A percentile compares a stretch with the other conserved stretches of the same genome.
These are phyloP conservation scores for Rostrohypoxylon terebratum DNA, from an alignment of 495 filamentous ascomycete genomes.

Conservation along the genomic window DNA sequence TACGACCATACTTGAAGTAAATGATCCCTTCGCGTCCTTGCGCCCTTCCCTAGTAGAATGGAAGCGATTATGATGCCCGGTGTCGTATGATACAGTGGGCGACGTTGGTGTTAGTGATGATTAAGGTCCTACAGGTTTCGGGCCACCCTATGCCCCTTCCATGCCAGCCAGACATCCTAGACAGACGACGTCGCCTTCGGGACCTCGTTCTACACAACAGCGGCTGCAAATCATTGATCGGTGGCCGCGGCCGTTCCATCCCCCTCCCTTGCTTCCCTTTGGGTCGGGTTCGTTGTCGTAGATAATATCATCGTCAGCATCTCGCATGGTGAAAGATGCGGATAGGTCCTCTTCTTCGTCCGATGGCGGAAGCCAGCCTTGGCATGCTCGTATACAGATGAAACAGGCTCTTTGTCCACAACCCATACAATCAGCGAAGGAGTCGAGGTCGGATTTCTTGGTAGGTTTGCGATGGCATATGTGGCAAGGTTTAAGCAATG, in stretches of 20 bases:
- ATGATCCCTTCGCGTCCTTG: not conserved
- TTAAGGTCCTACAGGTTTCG: not conserved
- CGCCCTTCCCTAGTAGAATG: not conserved
- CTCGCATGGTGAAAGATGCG: slow-evolving; percentile 56
- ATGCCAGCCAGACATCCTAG: slow-evolving; percentile 58
- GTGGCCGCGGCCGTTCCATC: slow-evolving; percentile 54
- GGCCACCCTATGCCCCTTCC: slow-evolving; percentile 48
- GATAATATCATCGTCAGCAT: slow-evolving; percentile 48
- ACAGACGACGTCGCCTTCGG: slow-evolving; percentile 61
- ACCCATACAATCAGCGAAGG: slow-evolving; percentile 59
- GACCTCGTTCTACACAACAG: slow-evolving; percentile 60
- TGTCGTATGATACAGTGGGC: not conserved
- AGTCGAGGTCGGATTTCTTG: slow-evolving; percentile 62
- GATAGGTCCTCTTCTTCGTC: slow-evolving; percentile 39
- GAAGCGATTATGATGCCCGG: not conserved
- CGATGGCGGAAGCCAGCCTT: slow-evolving; percentile 50
- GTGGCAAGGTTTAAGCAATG: slow-evolving; percentile 58
- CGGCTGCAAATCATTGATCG: slow-evolving; percentile 57
- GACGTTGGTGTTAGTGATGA: not conserved
- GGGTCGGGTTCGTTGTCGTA: not conserved
- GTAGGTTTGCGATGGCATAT: slow-evolving; percentile 61
- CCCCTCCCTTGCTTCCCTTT: slow-evolving; percentile 34
- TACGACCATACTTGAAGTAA: not conserved
- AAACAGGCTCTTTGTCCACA: slow-evolving; percentile 62
- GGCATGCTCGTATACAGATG: slow-evolving; percentile 61